Percentiles rank a stretch among this genome's conserved stretches.
These are phyloP conservation scores for Phyllosticta ampelicida DNA, from an alignment of 2,329 filamentous ascomycete genomes.

Conservation along the genomic window DNA sequence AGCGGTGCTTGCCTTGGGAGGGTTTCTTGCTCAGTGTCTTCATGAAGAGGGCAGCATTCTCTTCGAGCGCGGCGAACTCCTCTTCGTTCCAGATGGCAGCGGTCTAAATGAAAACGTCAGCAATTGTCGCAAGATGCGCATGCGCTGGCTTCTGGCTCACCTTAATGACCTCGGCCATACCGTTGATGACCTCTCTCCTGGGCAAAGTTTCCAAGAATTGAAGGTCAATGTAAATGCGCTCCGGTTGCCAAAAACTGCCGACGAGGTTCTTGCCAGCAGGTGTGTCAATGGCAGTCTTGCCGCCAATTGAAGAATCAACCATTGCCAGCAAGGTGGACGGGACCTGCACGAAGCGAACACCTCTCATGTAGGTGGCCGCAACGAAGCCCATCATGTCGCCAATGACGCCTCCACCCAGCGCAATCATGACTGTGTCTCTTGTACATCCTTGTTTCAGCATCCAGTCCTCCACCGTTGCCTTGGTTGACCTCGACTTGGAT, in stretches of 20 bases:
- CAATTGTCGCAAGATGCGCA: background rate
- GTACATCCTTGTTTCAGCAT: constrained; percentile 87
- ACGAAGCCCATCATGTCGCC: constrained; percentile 98
- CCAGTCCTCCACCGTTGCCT: constrained; percentile 96
- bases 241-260: constrained; percentile 92
- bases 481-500: constrained; percentile 87
- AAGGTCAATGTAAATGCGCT: constrained; percentile 88
- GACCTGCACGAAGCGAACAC: constrained; percentile 90
- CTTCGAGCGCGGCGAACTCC: constrained; percentile 76
- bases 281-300: constrained; percentile 96
- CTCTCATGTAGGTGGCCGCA: constrained; percentile 96
- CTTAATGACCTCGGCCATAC: constrained; percentile 97
- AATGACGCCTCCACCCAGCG: constrained; percentile 90
- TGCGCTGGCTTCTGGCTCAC: constrained; percentile 17
- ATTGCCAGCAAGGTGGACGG: constrained; percentile 90
- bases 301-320: constrained; percentile 97
- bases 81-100: constrained; percentile 89
- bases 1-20: constrained; percentile 45
- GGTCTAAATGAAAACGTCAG: constrained; percentile 45
- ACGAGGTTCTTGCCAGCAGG: constrained; percentile 93
- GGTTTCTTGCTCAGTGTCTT: constrained; percentile 55
- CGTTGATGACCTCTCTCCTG: constrained; percentile 89
- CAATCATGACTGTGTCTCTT: constrained; percentile 87
- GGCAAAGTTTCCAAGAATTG: constrained; percentile 85
- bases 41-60: constrained; percentile 68